These are phyloP conservation scores for Tricholoma hemisulphureum DNA, from an alignment of 768 basidiomycete species.

Conservation along the genomic window DNA sequence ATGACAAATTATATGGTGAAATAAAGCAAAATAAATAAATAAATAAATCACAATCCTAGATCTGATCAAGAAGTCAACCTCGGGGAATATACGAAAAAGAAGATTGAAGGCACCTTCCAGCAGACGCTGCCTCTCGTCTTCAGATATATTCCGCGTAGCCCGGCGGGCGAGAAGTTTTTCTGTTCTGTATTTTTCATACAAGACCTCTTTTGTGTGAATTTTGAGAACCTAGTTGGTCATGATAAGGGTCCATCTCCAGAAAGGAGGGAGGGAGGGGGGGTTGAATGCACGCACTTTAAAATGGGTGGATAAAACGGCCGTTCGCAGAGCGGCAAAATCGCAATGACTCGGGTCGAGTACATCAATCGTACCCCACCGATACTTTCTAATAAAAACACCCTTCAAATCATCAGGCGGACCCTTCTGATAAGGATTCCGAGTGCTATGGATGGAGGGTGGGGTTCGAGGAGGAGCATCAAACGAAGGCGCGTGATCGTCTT, in stretches of 20 bases:
- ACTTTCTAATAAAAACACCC: conserved; percentile 75
- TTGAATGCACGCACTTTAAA: conserved; percentile 58
- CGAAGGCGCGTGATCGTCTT: conserved; percentile 29
- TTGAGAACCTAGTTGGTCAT: conserved; percentile 61
- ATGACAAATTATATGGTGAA: conserved; percentile 11
- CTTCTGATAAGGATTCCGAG: conserved; percentile 42
- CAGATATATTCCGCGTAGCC: conserved; percentile 75
- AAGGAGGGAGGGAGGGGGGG: neutral
- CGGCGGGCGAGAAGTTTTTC: conserved; percentile 87
- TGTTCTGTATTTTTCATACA: conserved; percentile 92
- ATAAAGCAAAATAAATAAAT: conserved; percentile 9
- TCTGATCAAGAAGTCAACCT: conserved; percentile 26
- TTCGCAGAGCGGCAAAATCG: conserved; percentile 83
- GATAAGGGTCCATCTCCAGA: conserved; percentile 5
- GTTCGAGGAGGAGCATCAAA: conserved; percentile 32
- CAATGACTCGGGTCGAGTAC: conserved; percentile 84
- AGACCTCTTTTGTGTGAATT: conserved; percentile 78
- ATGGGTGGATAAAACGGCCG: conserved; percentile 81
- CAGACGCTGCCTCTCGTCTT: conserved; percentile 69
- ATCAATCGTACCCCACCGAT: conserved; percentile 87
- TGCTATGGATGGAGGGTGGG: conserved; percentile 36
- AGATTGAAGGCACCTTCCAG: conserved; percentile 56
- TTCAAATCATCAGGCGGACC: conserved; percentile 65
- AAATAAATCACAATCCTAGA: conserved; percentile 42
- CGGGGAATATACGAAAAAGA: neutral